Evolutionary conservation across 1,284 basidiomycete species (phyloP), one percentile per base, ranked within the genome.

Genomic region (Leccinum angustisporum): DNA sequence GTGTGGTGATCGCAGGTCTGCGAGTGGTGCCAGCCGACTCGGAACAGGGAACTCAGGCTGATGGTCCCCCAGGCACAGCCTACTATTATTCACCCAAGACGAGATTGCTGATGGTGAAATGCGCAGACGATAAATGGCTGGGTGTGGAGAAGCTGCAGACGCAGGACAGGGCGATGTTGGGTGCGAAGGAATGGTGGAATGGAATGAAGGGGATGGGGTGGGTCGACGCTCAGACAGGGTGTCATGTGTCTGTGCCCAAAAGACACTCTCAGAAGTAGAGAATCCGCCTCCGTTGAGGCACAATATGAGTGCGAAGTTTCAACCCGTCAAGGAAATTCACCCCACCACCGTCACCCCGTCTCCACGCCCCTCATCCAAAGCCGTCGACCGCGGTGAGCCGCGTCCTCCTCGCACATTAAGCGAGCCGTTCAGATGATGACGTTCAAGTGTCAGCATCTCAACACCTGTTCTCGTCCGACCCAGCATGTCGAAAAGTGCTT

Each of bases 401-500:
- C 8, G 14, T 57, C 61, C 57, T 61, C 36, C 53, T 57, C 46
- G 18, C n/a, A 51, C 8, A 33, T 50, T 48, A 34, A 54, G 36
- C 36, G 54, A 62, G 31, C 58, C 54, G 27, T 43, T 61, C 31
- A 36, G 33, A 48, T 38, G 36, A 38, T 51, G 36, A 59, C 63
- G 38, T 40, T 40, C 52, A 14, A 34, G 43, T 61, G 83, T 82
- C 75, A 64, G 75, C 78, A 27, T 75, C 78, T 38, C 78, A 81
- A 33, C 83, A 85, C 61, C 70, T 78, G 27, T 86, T 86, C 69
- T 81, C 84, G 30, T 84, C 86, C 8, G 97, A 99, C 77, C 88
- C 86, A 90, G 58, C 88, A 94, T 68, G 91, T 99, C 58, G 97
- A 99, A 74, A 91, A 91, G 75, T 94, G 92, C 66, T 81, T 99